These are phyloP conservation scores for Apiotrichum siamense DNA, from an alignment of 1,284 basidiomycete species.

Conservation along the genomic window DNA sequence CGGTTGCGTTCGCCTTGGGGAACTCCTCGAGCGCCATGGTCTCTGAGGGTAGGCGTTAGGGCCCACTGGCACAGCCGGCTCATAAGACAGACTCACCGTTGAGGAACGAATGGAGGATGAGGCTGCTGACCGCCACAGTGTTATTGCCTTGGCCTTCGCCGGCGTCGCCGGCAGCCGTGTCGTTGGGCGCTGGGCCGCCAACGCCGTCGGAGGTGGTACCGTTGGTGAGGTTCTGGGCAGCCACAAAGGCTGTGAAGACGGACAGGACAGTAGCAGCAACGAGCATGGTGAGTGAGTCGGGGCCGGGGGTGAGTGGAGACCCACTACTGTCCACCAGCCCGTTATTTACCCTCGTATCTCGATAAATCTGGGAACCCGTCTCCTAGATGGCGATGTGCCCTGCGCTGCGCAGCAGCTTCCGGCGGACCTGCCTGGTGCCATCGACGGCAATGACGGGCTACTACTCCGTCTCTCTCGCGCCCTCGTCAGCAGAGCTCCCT, in stretches of 20 bases:
- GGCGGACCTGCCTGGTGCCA: too few species aligned
- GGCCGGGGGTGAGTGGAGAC: too few species aligned
- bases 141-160: too few species aligned
- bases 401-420: too few species aligned
- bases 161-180: too few species aligned
- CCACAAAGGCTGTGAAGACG: neutral
- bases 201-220: neutral
- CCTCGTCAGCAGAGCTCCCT: too few species aligned
- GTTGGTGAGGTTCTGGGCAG: neutral
- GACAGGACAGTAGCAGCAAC: neutral
- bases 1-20: neutral
- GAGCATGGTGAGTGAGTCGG: neutral
- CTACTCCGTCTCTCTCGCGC: too few species aligned
- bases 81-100: neutral
- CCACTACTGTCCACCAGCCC: too few species aligned
- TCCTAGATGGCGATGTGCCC: too few species aligned
- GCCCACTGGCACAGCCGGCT: neutral
- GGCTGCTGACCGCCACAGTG: neutral
- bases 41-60: neutral
- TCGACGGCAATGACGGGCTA: too few species aligned
- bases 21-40: neutral
- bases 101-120: neutral
- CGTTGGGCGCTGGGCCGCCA: neutral
- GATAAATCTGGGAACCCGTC: too few species aligned
- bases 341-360: too few species aligned